Evolutionary conservation across 495 filamentous ascomycete species (phyloP), one percentile per base, ranked within the genome.

Genomic region (Trichoderma erinaceum): DNA sequence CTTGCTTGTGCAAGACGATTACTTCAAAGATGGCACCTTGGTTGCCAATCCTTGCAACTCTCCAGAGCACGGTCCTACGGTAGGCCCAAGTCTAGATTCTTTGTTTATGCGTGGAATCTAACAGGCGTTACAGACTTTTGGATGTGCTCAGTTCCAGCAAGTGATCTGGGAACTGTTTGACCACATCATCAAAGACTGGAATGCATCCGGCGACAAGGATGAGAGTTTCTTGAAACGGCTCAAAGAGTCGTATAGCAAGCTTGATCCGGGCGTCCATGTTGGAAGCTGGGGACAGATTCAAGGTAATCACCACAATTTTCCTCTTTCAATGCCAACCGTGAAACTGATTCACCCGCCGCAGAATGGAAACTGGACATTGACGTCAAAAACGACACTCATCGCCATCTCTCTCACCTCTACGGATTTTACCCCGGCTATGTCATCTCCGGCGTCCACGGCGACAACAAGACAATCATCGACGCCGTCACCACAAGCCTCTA

Each of bases 361-460:
- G 83, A 86, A 73, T 86, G 83, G 83, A 85, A 85, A 66, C 69
- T 81, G 18, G 82, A 78, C 41, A 75, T 74, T 21, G 79, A 84
- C 65, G 67, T 72, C 41, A 64, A 77, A 32, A 79, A 77, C 63
- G 80, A 84, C 64, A 61, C 56, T 23, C 83, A 86, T 69, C 80
- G 84, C 41, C 83, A 85, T 68, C 75, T 86, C n/a, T 83, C 81
- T 27, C 75, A 84, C 66, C 79, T 85, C 27, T 71, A 74, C 21
- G 84, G 84, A 63, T 85, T 82, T 81, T 84, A 83, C 65, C 82
- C 83, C 0, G 83, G 82, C n/a, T 84, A 77, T 70, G 70, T 71
- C 29, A 69, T 81, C 69, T 75, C 80, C 25, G 18, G 27, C 18
- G 44, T 23, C 21, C 75, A 69, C 69, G 70, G 64, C 48, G 69